phyloP scores from a whole-genome alignment of 1,139 yeast species.

The Meyerozyma elateridarum region DNA sequence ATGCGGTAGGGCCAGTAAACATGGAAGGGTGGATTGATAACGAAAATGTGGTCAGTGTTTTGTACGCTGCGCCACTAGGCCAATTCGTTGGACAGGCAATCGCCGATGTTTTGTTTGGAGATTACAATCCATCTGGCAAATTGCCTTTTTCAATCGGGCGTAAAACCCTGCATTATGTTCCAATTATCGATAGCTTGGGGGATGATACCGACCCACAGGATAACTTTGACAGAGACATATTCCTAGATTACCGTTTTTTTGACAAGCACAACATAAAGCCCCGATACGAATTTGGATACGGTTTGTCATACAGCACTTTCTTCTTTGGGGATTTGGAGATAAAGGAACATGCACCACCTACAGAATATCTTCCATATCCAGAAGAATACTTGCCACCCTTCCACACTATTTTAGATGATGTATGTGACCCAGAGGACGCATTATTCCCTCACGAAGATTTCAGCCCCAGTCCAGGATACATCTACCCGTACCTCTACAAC shows the following conservation, averaged over 20 bases:
- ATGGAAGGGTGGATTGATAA: slow-evolving; percentile 57
- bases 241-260: slow-evolving; percentile 52
- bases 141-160: slow-evolving; percentile 61
- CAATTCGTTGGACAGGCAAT: slow-evolving; percentile 45
- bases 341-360: slow-evolving; percentile 38
- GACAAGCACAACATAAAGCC: slow-evolving; percentile 55
- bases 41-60: slow-evolving; percentile 53
- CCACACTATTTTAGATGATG: slow-evolving; percentile 39
- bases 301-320: slow-evolving; percentile 53
- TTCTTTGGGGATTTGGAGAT: slow-evolving; percentile 36
- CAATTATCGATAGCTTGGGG: slow-evolving; percentile 39
- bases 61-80: slow-evolving; percentile 55
- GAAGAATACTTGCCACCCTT: slow-evolving; percentile 41
- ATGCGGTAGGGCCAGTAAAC: slow-evolving; percentile 56
- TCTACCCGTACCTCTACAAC: slow-evolving; percentile 47
- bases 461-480: slow-evolving; percentile 48
- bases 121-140: slow-evolving; percentile 56
- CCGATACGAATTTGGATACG: slow-evolving; percentile 59
- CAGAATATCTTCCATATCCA: slow-evolving; percentile 47
- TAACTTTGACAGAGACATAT: slow-evolving; percentile 44
- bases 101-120: slow-evolving; percentile 50
- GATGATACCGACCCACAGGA: slow-evolving; percentile 42
- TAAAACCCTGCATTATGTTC: slow-evolving; percentile 50
- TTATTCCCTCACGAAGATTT: slow-evolving; percentile 53
- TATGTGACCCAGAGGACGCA: slow-evolving; percentile 54